Evolutionary conservation across 305 asterid species (phyloP).

Genomic region (Plantago coronopus): DNA sequence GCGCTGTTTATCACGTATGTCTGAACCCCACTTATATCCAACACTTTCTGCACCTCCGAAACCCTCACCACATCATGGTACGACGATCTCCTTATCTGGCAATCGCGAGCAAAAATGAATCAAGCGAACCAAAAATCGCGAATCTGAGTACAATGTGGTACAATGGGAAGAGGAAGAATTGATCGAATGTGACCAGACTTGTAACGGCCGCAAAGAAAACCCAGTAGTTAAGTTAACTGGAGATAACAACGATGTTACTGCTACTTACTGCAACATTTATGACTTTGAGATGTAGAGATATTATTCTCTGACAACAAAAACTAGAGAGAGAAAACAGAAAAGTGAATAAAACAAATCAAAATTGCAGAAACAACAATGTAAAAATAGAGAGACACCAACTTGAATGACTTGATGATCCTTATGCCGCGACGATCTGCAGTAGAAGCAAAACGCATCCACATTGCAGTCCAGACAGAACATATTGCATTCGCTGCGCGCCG

Average conservation of each 20-base stretch:
- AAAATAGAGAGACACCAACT: conserved; percentile 26
- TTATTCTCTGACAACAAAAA: too few relatives aligned
- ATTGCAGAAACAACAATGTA: neutral
- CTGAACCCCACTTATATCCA: conserved; percentile 75
- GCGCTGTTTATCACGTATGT: conserved; percentile 84
- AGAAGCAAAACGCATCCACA: conserved; percentile 64
- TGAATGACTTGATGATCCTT: conserved; percentile 92
- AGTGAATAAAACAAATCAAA: too few relatives aligned
- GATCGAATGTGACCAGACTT: neutral
- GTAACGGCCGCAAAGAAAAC: conserved; percentile 6
- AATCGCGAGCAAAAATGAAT: neutral
- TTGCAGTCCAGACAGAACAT: conserved; percentile 88
- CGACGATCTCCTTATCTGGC: conserved; percentile 88
- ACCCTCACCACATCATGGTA: conserved; percentile 96
- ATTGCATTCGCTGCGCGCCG: conserved; percentile 83
- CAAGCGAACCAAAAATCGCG: neutral
- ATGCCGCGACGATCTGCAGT: conserved; percentile 84
- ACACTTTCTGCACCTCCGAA: conserved; percentile 71
- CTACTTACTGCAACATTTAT: conserved; percentile 7
- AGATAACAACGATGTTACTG: neutral
- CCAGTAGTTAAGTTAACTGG: too few relatives aligned
- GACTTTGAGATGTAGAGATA: neutral
- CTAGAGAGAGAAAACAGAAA: too few relatives aligned
- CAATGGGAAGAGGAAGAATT: neutral
- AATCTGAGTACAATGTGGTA: too few relatives aligned